Evolutionary conservation across 2,329 filamentous ascomycete species (phyloP).

Genomic region (Aphanoascus verrucosus): DNA sequence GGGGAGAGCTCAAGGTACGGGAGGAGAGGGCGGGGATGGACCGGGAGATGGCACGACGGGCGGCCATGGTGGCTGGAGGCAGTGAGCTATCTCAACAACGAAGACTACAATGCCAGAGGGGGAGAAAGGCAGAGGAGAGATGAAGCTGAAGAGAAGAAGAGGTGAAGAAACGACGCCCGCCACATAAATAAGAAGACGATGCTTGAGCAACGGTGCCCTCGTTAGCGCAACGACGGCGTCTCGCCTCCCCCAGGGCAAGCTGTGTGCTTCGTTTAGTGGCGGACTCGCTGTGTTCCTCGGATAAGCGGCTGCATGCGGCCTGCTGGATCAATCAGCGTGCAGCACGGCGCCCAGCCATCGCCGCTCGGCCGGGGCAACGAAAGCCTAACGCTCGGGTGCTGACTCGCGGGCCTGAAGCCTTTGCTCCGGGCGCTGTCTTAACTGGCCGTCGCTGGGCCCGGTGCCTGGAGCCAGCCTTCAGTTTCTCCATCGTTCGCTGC

Average conservation of each 20-base stretch:
- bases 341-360: not conserved
- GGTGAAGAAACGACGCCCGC: not conserved
- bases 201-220: not conserved
- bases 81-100: not conserved
- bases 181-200: not conserved
- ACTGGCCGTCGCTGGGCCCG: too few species aligned
- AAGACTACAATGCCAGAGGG: not conserved
- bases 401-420: too few species aligned
- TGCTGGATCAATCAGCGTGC: conserved; percentile 11
- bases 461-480: too few species aligned
- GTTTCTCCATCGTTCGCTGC: not conserved
- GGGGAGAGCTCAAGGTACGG: conserved; percentile 27
- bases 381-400: too few species aligned
- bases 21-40: conserved; percentile 30
- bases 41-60: conserved; percentile 14
- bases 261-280: conserved; percentile 1
- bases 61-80: conserved; percentile 12
- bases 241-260: not conserved
- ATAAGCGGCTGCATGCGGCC: conserved; percentile 12
- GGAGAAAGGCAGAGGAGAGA: conserved; percentile 2
- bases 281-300: conserved; percentile 3
- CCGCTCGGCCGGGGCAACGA: not conserved
- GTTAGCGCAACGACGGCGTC: not conserved
- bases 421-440: too few species aligned
- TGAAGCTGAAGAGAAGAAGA: conserved; percentile 1